phyloP scores from a whole-genome alignment of 805 yeast species.

The Pichia thaimueangensis region DNA sequence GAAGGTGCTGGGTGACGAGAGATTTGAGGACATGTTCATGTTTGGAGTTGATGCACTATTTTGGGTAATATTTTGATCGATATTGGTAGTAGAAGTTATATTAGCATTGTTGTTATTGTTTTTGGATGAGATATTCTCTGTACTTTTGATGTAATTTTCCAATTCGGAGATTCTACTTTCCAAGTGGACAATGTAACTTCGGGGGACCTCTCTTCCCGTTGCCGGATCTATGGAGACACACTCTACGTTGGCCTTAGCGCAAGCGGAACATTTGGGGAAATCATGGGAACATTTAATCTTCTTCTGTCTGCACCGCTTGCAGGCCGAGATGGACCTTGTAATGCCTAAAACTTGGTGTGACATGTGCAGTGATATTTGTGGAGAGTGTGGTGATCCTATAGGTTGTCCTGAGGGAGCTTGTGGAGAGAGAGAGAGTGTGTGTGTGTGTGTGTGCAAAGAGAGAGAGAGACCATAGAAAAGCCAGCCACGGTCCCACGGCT shows the following conservation, averaged over 20 bases:
- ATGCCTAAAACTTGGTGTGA: constrained; percentile 31
- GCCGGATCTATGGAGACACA: constrained; percentile 86
- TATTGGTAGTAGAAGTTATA: too few species aligned
- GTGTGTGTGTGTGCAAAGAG: too few species aligned
- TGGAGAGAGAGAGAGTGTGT: too few species aligned
- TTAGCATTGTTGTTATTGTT: too few species aligned
- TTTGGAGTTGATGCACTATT: neutral
- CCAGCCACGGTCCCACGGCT: too few species aligned
- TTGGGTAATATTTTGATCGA: too few species aligned
- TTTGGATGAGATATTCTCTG: too few species aligned
- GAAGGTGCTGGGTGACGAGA: too few species aligned
- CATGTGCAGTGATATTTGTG: neutral
- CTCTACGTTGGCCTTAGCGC: constrained; percentile 57
- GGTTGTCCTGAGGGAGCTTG: too few species aligned
- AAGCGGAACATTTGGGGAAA: constrained; percentile 60
- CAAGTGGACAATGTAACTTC: constrained; percentile 67
- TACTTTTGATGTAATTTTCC: constrained; percentile 39
- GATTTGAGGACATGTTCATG: too few species aligned
- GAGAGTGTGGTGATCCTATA: too few species aligned
- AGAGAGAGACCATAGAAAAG: too few species aligned
- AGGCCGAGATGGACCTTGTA: constrained; percentile 71
- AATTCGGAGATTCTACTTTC: constrained; percentile 59
- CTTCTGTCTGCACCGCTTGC: constrained; percentile 70
- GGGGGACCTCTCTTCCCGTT: constrained; percentile 79
- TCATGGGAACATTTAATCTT: constrained; percentile 63